A percentile compares a stretch with the other conserved stretches of the same genome.
These are phyloP conservation scores for Colletotrichum graminicola DNA, from an alignment of 2,329 filamentous ascomycete species.

Conservation along the genomic window DNA sequence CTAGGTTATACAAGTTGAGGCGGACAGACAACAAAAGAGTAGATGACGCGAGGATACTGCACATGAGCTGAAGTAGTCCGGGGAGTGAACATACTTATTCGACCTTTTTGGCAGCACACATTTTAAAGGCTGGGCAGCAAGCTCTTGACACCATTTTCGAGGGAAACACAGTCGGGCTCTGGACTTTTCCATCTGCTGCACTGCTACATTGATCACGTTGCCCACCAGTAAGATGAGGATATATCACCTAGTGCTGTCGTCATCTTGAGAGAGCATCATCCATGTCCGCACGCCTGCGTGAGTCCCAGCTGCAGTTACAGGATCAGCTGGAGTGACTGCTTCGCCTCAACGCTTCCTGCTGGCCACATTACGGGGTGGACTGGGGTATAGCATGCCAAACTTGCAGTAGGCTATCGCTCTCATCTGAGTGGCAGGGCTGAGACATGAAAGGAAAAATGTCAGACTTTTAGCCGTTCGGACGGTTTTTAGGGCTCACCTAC, in stretches of 20 bases:
- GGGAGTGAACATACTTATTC: background rate
- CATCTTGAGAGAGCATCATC: background rate
- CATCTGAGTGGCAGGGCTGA: background rate
- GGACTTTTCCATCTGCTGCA: too few species aligned
- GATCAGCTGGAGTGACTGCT: background rate
- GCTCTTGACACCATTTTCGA: background rate
- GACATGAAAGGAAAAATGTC: background rate
- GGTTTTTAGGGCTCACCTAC: background rate
- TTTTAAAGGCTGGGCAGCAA: background rate
- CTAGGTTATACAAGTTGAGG: background rate
- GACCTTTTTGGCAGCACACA: background rate
- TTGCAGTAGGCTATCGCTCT: conserved; percentile 2
- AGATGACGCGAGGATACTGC: background rate
- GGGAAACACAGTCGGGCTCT: too few species aligned
- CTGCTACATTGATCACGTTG: too few species aligned
- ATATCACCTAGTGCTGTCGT: background rate
- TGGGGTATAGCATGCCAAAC: background rate
- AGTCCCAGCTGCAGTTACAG: background rate
- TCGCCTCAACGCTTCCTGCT: background rate
- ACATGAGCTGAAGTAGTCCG: background rate
- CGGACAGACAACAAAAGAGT: background rate
- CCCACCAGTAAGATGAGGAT: background rate
- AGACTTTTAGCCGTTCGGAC: background rate
- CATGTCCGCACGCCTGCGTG: background rate
- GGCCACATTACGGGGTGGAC: background rate